These are phyloP conservation scores for Trichoderma parareesei DNA, from an alignment of 495 filamentous ascomycete species.

Conservation along the genomic window DNA sequence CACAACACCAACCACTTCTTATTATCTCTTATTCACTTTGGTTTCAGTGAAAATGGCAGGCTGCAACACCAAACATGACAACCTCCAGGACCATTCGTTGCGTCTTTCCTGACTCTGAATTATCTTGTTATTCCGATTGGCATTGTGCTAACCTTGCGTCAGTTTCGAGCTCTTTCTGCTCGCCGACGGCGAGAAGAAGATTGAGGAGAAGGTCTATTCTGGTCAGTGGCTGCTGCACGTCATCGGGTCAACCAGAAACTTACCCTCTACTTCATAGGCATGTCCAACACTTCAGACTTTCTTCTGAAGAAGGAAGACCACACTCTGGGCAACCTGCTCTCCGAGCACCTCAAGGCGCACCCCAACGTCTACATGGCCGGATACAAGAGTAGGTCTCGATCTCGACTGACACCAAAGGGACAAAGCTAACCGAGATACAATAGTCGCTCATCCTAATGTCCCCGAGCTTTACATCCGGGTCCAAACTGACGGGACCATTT, in stretches of 20 bases:
- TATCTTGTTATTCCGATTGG: background rate
- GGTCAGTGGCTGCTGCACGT: slow-evolving; percentile 47
- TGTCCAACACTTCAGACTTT: slow-evolving; percentile 80
- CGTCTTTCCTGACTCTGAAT: background rate
- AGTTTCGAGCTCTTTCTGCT: slow-evolving; percentile 93
- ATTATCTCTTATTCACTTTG: background rate
- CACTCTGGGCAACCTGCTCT: slow-evolving; percentile 85
- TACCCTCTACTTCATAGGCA: slow-evolving; percentile 45
- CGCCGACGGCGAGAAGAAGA: slow-evolving; percentile 81
- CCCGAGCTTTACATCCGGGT: slow-evolving; percentile 80
- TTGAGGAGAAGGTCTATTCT: slow-evolving; percentile 74
- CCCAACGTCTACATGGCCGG: slow-evolving; percentile 75
- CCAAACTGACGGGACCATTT: slow-evolving; percentile 82
- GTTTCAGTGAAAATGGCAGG: background rate
- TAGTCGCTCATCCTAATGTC: slow-evolving; percentile 78
- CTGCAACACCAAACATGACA: slow-evolving; percentile 13
- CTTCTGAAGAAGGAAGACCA: slow-evolving; percentile 95
- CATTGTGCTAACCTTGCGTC: slow-evolving; percentile 19
- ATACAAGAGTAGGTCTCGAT: slow-evolving; percentile 59
- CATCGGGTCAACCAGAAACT: background rate
- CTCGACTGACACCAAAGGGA: background rate
- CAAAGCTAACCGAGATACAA: background rate
- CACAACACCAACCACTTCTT: background rate
- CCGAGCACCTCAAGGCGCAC: slow-evolving; percentile 68
- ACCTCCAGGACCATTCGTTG: slow-evolving; percentile 15